Conservation (phyloP, 805 yeast species). For the Saccharomycopsis sp. region DNA sequence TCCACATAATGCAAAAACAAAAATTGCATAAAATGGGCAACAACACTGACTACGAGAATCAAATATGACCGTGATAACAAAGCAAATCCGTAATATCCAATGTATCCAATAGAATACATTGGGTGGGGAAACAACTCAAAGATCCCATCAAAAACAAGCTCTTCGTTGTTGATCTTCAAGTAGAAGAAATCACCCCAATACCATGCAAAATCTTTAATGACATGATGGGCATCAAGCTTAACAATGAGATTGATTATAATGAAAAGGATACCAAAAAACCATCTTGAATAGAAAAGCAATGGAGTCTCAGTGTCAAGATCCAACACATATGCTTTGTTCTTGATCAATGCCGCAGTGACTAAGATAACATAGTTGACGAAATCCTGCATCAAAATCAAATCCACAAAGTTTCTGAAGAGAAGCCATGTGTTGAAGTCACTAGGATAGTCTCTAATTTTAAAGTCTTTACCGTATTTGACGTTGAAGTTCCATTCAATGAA, state of each 20-base stretch:
- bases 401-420: constrained; percentile 70
- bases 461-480: constrained; percentile 37
- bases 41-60: constrained; percentile 58
- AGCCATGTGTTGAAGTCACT: constrained; percentile 81
- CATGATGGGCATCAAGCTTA: constrained; percentile 79
- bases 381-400: constrained; percentile 78
- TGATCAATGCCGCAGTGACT: constrained; percentile 40
- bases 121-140: constrained; percentile 90
- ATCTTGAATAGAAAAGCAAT: constrained; percentile 42
- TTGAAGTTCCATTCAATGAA: constrained; percentile 41
- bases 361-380: constrained; percentile 67
- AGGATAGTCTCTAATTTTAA: constrained; percentile 42
- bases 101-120: constrained; percentile 84
- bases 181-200: constrained; percentile 94
- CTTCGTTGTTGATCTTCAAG: constrained; percentile 56
- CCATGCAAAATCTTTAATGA: constrained; percentile 89
- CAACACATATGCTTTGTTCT: constrained; percentile 19
- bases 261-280: constrained; percentile 52
- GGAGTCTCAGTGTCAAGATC: constrained; percentile 37
- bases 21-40: constrained; percentile 76
- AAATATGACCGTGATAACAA: constrained; percentile 68
- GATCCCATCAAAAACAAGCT: constrained; percentile 79
- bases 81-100: constrained; percentile 82
- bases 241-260: constrained; percentile 78
- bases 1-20: constrained; percentile 68